Evolutionary conservation across 1,284 basidiomycete species (phyloP).

Genomic region (Apiotrichum sp.): DNA sequence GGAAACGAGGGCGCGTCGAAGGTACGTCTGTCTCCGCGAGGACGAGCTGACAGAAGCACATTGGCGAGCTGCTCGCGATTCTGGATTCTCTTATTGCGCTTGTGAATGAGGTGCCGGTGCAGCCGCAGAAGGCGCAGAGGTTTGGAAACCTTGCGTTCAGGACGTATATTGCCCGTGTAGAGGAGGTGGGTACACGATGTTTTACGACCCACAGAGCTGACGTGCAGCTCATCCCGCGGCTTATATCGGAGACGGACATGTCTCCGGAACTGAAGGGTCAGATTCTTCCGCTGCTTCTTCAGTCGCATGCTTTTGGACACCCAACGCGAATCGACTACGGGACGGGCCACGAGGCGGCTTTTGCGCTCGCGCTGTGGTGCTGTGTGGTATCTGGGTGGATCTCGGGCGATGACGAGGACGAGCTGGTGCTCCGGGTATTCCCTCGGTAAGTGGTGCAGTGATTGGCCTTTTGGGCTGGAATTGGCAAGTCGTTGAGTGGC

Average conservation of each 20-base stretch:
- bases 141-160: conserved; percentile 94
- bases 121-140: conserved; percentile 67
- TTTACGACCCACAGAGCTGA: background rate
- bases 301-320: conserved; percentile 70
- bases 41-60: conserved; percentile 48
- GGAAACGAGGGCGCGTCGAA: conserved; percentile 14
- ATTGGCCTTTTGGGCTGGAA: too few relatives aligned
- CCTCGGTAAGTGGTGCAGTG: conserved; percentile 28
- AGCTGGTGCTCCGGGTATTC: conserved; percentile 47
- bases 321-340: conserved; percentile 92
- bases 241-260: conserved; percentile 55
- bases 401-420: conserved; percentile 34
- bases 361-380: conserved; percentile 64
- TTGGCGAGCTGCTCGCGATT: conserved; percentile 53
- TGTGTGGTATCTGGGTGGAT: conserved; percentile 40
- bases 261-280: conserved; percentile 56
- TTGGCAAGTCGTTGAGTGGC: too few relatives aligned
- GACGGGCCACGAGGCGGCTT: conserved; percentile 88
- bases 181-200: conserved; percentile 56
- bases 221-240: conserved; percentile 55
- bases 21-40: background rate
- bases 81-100: conserved; percentile 67
- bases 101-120: conserved; percentile 76
- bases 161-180: conserved; percentile 72
- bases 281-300: conserved; percentile 54